Conservation (phyloP, 768 basidiomycete species). For the Tephrocybe sp. region DNA sequence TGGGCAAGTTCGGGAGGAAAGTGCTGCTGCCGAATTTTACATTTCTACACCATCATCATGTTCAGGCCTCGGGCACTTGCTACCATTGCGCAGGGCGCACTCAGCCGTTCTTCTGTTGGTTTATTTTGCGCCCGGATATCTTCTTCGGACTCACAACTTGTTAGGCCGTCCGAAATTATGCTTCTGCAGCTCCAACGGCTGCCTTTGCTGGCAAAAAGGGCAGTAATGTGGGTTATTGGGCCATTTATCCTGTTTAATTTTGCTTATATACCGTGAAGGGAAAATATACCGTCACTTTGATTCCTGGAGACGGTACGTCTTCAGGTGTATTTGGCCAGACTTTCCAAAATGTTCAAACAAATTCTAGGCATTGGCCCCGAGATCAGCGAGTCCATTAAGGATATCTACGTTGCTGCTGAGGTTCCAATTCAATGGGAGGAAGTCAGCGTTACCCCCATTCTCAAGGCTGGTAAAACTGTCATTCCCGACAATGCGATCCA, state of each 20-base stretch:
- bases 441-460: constrained; percentile 91
- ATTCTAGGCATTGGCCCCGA: constrained; percentile 93
- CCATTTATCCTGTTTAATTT: not conserved
- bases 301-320: constrained; percentile 89
- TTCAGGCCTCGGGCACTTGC: constrained; percentile 54
- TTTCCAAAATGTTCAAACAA: constrained; percentile 9
- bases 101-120: constrained; percentile 49
- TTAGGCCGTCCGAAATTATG: constrained; percentile 48
- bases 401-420: constrained; percentile 87
- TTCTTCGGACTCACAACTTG: constrained; percentile 8
- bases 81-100: constrained; percentile 53
- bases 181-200: constrained; percentile 81
- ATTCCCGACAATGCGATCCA: constrained; percentile 91
- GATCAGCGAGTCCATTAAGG: constrained; percentile 94
- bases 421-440: constrained; percentile 99
- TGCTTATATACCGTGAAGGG: constrained; percentile 53
- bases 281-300: constrained; percentile 94
- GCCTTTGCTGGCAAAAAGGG: constrained; percentile 90
- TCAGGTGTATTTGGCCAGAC: constrained; percentile 7
- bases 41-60: constrained; percentile 44
- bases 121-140: too few relatives aligned
- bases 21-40: constrained; percentile 13
- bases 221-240: constrained; percentile 63
- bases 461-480: constrained; percentile 94
- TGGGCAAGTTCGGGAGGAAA: constrained; percentile 19